These are phyloP conservation scores for Filobasidium wieringae DNA, from an alignment of 768 basidiomycete genomes.

Conservation along the genomic window DNA sequence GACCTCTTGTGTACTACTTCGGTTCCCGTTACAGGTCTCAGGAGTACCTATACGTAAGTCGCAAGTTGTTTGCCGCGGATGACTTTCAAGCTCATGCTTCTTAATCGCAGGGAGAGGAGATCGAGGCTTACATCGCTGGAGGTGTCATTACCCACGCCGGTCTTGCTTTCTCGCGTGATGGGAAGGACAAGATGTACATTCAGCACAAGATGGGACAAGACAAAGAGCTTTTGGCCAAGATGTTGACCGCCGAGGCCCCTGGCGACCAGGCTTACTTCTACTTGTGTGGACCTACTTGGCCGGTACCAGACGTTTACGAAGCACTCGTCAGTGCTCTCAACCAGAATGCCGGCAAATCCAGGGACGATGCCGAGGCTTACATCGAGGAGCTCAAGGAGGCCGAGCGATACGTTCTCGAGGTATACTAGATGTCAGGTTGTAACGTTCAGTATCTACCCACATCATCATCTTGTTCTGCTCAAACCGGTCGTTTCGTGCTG, in stretches of 20 bases:
- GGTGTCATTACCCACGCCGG: constrained; percentile 79
- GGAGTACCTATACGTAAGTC: constrained; percentile 69
- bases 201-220: constrained; percentile 97
- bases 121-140: constrained; percentile 82
- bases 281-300: constrained; percentile 96
- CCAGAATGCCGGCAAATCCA: constrained; percentile 55
- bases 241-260: constrained; percentile 49
- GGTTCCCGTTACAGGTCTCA: constrained; percentile 89
- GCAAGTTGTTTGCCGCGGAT: not conserved
- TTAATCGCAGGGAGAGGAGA: constrained; percentile 42
- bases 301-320: constrained; percentile 95
- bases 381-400: constrained; percentile 87
- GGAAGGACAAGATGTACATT: constrained; percentile 87
- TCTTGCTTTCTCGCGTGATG: constrained; percentile 91
- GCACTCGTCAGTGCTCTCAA: constrained; percentile 72
- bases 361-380: constrained; percentile 60
- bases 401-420: constrained; percentile 95
- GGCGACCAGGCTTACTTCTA: constrained; percentile 57
- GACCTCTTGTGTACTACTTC: constrained; percentile 96
- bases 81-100: constrained; percentile 4
- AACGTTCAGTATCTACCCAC: too few species aligned
- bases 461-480: too few species aligned
- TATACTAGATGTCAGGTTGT: constrained; percentile 29
- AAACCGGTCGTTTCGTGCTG: too few species aligned
- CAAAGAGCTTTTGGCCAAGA: constrained; percentile 58